phyloP scores from a whole-genome alignment of 345 rosid genomes.

The Carallia brachiata region DNA sequence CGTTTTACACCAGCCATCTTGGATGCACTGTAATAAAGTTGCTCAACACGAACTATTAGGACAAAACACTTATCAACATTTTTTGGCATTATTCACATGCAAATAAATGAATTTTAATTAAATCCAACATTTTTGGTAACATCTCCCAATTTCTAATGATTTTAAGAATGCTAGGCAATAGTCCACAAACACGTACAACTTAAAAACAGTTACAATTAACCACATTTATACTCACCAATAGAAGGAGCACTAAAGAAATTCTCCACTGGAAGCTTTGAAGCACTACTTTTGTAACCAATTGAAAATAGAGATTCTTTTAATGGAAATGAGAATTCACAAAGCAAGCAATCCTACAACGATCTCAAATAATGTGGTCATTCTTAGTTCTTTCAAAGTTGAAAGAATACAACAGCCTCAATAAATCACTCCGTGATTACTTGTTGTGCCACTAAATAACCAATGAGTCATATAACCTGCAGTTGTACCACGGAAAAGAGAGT shows the following conservation, averaged over 20 bases:
- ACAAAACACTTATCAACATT: slow-evolving; percentile 22
- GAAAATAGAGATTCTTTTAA: slow-evolving; percentile 37
- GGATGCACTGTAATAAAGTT: slow-evolving; percentile 66
- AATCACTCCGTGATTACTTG: slow-evolving; percentile 25
- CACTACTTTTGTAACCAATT: slow-evolving; percentile 46
- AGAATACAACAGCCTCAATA: slow-evolving; percentile 32
- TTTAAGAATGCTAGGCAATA: background rate
- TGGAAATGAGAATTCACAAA: slow-evolving; percentile 29
- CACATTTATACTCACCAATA: slow-evolving; percentile 46
- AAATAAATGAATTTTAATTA: background rate
- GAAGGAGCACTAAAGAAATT: slow-evolving; percentile 30
- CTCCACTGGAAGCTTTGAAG: slow-evolving; percentile 45
- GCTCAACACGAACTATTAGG: slow-evolving; percentile 63
- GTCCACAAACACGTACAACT: no score
- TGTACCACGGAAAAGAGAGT: slow-evolving; percentile 24
- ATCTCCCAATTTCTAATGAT: background rate
- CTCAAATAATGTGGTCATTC: slow-evolving; percentile 31
- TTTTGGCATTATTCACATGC: slow-evolving; percentile 5
- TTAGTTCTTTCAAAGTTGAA: slow-evolving; percentile 26
- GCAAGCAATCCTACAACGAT: slow-evolving; percentile 33
- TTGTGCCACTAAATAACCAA: slow-evolving; percentile 25
- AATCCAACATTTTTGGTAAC: background rate
- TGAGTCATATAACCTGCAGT: slow-evolving; percentile 50
- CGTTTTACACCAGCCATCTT: slow-evolving; percentile 98
- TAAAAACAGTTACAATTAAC: slow-evolving; percentile 10